These are phyloP conservation scores for Coemansia asiatica DNA, from an alignment of 192 early-diverging fungal species.

Conservation along the genomic window DNA sequence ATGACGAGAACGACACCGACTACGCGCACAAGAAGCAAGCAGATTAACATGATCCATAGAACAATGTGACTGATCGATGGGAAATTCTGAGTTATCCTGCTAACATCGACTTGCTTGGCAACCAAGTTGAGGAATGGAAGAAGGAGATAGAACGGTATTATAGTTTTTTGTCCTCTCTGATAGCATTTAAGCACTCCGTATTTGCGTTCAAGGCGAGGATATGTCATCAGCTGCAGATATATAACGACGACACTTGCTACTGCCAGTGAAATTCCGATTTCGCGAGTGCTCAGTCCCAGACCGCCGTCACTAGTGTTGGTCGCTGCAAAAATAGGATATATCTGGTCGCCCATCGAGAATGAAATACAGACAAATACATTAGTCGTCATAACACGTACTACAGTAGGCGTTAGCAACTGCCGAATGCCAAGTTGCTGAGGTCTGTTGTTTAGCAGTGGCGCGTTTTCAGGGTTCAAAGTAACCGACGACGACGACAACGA, in stretches of 20 bases:
- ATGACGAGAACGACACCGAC: slow-evolving; percentile 26
- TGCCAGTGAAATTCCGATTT: slow-evolving; percentile 56
- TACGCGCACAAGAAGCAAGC: slow-evolving; percentile 20
- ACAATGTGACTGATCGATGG: background rate
- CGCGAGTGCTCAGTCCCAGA: slow-evolving; percentile 51
- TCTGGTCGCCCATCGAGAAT: slow-evolving; percentile 26
- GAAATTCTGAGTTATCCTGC: background rate
- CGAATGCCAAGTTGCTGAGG: slow-evolving; percentile 12
- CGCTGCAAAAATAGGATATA: slow-evolving; percentile 52
- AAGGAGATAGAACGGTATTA: background rate
- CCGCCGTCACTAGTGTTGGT: slow-evolving; percentile 47
- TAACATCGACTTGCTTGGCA: background rate
- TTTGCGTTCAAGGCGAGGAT: slow-evolving; percentile 44
- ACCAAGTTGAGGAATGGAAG: slow-evolving; percentile 18
- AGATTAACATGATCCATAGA: slow-evolving; percentile 31
- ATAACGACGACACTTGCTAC: slow-evolving; percentile 42
- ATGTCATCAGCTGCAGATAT: slow-evolving; percentile 54
- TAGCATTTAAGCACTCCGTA: slow-evolving; percentile 53
- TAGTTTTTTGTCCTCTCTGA: slow-evolving; percentile 21
- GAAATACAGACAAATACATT: slow-evolving; percentile 31
- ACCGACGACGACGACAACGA: background rate
- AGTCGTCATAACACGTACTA: slow-evolving; percentile 19
- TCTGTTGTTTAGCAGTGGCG: slow-evolving; percentile 12
- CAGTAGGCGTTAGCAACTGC: slow-evolving; percentile 23
- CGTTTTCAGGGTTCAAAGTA: slow-evolving; percentile 4